Conservation (phyloP, 768 basidiomycete species). For the Leccinum imitatum region DNA sequence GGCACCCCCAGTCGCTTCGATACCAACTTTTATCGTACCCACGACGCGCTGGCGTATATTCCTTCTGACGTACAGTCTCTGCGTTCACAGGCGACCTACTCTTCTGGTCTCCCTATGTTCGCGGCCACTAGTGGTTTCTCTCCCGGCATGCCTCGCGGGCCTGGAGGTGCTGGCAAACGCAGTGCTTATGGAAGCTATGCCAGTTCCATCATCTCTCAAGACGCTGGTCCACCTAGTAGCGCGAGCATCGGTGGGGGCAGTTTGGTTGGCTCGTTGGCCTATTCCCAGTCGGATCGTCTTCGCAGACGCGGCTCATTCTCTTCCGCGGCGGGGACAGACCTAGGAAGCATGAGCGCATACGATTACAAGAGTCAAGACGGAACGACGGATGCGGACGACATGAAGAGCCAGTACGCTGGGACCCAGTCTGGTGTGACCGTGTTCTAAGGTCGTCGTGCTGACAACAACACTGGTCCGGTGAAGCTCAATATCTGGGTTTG, state of each 20-base stretch:
- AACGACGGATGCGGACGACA: conserved; percentile 73
- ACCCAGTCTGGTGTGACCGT: conserved; percentile 86
- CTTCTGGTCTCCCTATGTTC: conserved; percentile 88
- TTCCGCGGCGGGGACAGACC: conserved; percentile 70
- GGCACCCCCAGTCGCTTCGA: conserved; percentile 96
- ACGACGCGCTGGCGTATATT: conserved; percentile 91
- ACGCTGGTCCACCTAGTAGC: conserved; percentile 62
- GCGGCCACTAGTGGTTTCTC: conserved; percentile 68
- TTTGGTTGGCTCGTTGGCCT: conserved; percentile 61
- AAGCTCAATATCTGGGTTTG: conserved; percentile 11
- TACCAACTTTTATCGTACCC: conserved; percentile 91
- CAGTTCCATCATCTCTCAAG: conserved; percentile 91
- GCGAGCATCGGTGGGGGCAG: conserved; percentile 59
- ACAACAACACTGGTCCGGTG: conserved; percentile 5
- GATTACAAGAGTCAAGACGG: conserved; percentile 93
- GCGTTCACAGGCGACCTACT: conserved; percentile 94
- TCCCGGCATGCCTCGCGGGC: conserved; percentile 59
- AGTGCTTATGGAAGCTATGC: conserved; percentile 80
- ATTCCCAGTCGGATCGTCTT: conserved; percentile 89
- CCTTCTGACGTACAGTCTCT: conserved; percentile 95
- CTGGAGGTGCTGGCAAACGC: conserved; percentile 63
- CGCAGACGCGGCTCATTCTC: conserved; percentile 75
- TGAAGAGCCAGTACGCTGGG: conserved; percentile 86
- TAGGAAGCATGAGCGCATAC: conserved; percentile 73
- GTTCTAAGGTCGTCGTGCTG: conserved; percentile 47